These are phyloP conservation scores for Coemansia sp. DNA, from an alignment of 192 early-diverging fungal genomes.

Conservation along the genomic window DNA sequence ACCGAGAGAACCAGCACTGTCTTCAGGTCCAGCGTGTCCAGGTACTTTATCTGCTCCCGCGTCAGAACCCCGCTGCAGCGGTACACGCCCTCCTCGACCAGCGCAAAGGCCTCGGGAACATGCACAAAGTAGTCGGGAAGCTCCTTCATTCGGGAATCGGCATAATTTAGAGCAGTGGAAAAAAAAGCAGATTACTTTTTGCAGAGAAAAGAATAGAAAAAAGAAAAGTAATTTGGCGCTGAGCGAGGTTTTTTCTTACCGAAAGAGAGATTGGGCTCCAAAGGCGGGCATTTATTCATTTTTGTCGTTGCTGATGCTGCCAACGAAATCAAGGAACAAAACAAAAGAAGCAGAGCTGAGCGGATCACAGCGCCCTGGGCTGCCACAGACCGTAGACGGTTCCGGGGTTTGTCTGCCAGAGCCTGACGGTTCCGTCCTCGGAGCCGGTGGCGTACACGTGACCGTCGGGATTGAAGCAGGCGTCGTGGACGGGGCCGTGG, in stretches of 20 bases:
- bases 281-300: too few relatives aligned
- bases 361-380: slow-evolving; percentile 19
- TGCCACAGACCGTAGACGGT: slow-evolving; percentile 85
- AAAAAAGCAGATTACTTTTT: too few relatives aligned
- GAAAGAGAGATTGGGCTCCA: too few relatives aligned
- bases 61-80: slow-evolving; percentile 75
- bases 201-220: too few relatives aligned
- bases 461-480: slow-evolving; percentile 89
- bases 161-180: background rate
- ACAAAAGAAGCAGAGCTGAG: background rate
- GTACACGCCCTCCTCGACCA: slow-evolving; percentile 86
- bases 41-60: slow-evolving; percentile 72
- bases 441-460: slow-evolving; percentile 88
- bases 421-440: slow-evolving; percentile 87
- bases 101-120: slow-evolving; percentile 82
- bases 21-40: slow-evolving; percentile 73
- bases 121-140: slow-evolving; percentile 51
- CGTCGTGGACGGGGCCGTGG: slow-evolving; percentile 86
- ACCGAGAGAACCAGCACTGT: slow-evolving; percentile 81
- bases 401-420: slow-evolving; percentile 86
- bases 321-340: too few relatives aligned
- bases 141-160: slow-evolving; percentile 35
- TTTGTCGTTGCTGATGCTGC: too few relatives aligned
- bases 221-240: too few relatives aligned
- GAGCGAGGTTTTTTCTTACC: too few relatives aligned